Base-by-base conservation (phyloP, 345 rosid genomes). In the Pistacia vera region DNA sequence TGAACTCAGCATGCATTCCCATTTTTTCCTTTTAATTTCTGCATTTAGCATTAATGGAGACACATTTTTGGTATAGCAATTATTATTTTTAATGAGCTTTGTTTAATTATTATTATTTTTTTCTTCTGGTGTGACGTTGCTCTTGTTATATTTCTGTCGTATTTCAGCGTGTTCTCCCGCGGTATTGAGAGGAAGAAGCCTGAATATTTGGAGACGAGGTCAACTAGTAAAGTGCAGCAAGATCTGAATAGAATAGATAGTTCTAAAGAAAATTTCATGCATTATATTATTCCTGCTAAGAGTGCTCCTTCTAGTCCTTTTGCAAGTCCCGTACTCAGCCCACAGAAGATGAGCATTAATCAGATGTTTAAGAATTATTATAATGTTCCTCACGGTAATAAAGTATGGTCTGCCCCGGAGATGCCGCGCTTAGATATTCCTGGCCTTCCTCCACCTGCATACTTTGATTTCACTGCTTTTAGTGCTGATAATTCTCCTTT, bases 391-490 rank as follows among this genome's bases (percentile, higher is more conserved):
- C 78, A 72, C 66, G 87, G 85, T 75, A 85, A 81, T 74, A 89
- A 85, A 82, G 92, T 77, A 3, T 96, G 98, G 97, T 93, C 99
- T 20, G 92, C 97, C 1, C 95, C 94, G 0, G 98, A 93, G 86
- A 90, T 89, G 92, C 85, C 88, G 2, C 61, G 72, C 1, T 54
- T 81, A 36, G 95, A 89, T 72, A 76, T 82, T 49, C 81, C 89
- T 3, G 90, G 89, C 12, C 84, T 79, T 8, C 88, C 87, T 80
- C 90, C 93, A 25, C 91, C 93, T 36, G 89, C 93, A 2, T 89
- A 69, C 76, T 79, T 79, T 60, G 97, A 90, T 77, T 33, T 48
- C 48, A 65, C 72, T 56, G 85, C 87, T 5, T 79, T 80, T 77
- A 93, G 94, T 72, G 68, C 82, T 20, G 97, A 92, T 48, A 85